A percentile compares a stretch with the other conserved stretches of the same genome.
Conservation (phyloP, 2,329 filamentous ascomycete species). For the Trichoderma sp. region DNA sequence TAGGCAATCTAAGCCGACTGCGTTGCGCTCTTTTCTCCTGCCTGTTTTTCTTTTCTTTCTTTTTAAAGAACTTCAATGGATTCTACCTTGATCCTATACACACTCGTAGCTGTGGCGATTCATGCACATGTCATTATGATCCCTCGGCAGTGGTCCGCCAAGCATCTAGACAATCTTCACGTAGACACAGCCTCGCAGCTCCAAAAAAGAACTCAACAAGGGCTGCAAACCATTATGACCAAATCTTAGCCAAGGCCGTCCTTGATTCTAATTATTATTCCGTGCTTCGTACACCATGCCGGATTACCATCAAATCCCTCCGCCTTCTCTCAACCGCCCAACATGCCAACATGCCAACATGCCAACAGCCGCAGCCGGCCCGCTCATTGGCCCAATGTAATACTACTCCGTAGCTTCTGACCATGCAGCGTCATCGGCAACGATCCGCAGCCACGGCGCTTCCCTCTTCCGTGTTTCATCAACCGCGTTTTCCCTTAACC, state of each 20-base stretch:
- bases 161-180: not conserved
- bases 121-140: not conserved
- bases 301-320: not conserved
- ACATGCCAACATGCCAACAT: too few relatives aligned
- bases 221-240: not conserved
- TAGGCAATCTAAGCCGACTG: not conserved
- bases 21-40: not conserved
- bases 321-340: too few relatives aligned
- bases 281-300: too few relatives aligned
- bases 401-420: not conserved
- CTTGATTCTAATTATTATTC: not conserved
- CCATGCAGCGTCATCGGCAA: not conserved
- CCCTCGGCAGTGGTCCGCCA: not conserved
- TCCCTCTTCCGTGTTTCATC: slow-evolving; percentile 10
- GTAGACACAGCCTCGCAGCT: not conserved
- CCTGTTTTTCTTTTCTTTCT: not conserved
- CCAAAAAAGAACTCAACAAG: not conserved
- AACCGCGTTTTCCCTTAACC: not conserved
- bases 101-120: not conserved
- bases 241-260: not conserved
- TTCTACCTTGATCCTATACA: not conserved
- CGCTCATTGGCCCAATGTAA: not conserved
- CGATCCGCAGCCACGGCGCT: not conserved
- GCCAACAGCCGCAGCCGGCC: not conserved
- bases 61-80: not conserved